Evolutionary conservation across 179 eudicot species (phyloP).

Genomic region (Beta macrorhiza): DNA sequence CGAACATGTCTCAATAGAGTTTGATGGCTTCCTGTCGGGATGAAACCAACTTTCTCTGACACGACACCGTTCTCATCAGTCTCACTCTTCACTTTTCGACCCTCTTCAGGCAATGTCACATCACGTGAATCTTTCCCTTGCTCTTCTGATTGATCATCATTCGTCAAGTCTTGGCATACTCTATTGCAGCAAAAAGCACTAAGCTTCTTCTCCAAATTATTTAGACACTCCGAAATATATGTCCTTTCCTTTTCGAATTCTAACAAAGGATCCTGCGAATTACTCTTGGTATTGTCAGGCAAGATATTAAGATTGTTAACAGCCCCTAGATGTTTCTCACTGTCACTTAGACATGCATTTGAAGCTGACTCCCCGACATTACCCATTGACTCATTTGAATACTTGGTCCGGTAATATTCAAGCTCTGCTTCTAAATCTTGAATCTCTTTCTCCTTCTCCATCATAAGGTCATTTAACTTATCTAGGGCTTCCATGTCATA

Average conservation of each 20-base stretch:
- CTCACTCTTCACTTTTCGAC: slow-evolving; percentile 27
- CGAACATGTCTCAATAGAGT: slow-evolving; percentile 28
- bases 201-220: slow-evolving; percentile 55
- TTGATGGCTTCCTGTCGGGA: slow-evolving; percentile 15
- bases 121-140: slow-evolving; percentile 21
- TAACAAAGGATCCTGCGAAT: slow-evolving; percentile 26
- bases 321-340: slow-evolving; percentile 13
- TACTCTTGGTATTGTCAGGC: not conserved
- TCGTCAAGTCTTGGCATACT: slow-evolving; percentile 22
- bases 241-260: slow-evolving; percentile 49
- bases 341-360: slow-evolving; percentile 18
- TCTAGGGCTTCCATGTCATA: slow-evolving; percentile 83
- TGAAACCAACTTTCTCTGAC: slow-evolving; percentile 10
- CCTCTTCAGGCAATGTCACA: slow-evolving; percentile 20
- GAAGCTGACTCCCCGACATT: slow-evolving; percentile 32
- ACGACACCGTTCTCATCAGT: slow-evolving; percentile 18
- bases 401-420: slow-evolving; percentile 46
- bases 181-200: slow-evolving; percentile 31
- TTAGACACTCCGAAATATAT: slow-evolving; percentile 40
- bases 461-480: slow-evolving; percentile 60
- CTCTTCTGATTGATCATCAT: slow-evolving; percentile 24
- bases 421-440: slow-evolving; percentile 76
- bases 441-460: slow-evolving; percentile 73
- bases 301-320: not conserved
- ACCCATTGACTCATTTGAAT: slow-evolving; percentile 38